These are phyloP conservation scores for Ceratocystis cacaofunesta DNA, from an alignment of 2,329 filamentous ascomycete genomes.

Conservation along the genomic window DNA sequence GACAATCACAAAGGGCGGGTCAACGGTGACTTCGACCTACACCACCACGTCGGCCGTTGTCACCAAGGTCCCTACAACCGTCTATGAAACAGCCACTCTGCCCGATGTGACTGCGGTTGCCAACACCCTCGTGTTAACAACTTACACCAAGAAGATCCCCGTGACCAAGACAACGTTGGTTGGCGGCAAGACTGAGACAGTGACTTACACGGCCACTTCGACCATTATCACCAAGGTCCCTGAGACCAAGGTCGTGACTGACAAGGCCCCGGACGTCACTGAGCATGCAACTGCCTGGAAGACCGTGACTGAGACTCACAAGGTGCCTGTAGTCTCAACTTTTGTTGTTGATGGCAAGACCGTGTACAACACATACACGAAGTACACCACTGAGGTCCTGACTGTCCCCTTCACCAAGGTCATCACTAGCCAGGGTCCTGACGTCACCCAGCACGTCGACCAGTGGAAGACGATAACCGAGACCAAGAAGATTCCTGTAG, in stretches of 20 bases:
- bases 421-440: conserved; percentile 7
- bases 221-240: conserved; percentile 14
- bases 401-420: conserved; percentile 5
- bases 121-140: conserved; percentile 5
- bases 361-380: conserved; percentile 2
- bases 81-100: conserved; percentile 8
- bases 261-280: conserved; percentile 15
- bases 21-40: conserved; percentile 12
- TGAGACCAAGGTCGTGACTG: conserved; percentile 20
- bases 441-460: neutral
- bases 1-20: conserved; percentile 14
- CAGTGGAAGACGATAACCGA: conserved; percentile 3
- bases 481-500: neutral
- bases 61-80: conserved; percentile 7
- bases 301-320: conserved; percentile 6
- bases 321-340: neutral
- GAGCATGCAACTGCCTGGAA: neutral
- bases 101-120: conserved; percentile 7
- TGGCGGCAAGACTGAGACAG: conserved; percentile 3
- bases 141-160: conserved; percentile 8
- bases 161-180: conserved; percentile 9
- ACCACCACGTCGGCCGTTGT: conserved; percentile 12
- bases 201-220: conserved; percentile 3
- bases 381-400: neutral
- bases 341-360: conserved; percentile 3